Percentiles rank a stretch among this genome's conserved stretches.
These are phyloP conservation scores for Torulaspora globosa DNA, from an alignment of 1,139 yeast genomes.

Conservation along the genomic window DNA sequence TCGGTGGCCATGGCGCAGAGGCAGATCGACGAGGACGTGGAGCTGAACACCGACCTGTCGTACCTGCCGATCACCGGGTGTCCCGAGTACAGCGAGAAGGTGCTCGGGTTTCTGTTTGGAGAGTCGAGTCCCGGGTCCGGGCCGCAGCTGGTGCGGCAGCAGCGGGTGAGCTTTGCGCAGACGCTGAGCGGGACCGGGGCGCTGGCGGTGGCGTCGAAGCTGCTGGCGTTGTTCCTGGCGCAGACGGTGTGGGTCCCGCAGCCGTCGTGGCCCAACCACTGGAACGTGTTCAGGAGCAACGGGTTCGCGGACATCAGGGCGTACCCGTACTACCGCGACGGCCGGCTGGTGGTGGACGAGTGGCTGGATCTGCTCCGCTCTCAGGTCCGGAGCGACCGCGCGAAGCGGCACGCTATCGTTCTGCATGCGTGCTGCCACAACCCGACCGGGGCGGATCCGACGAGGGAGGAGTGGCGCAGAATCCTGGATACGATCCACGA, in stretches of 20 bases:
- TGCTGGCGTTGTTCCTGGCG: slow-evolving; percentile 46
- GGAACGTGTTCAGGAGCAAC: slow-evolving; percentile 47
- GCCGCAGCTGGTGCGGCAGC: slow-evolving; percentile 26
- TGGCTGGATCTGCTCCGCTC: slow-evolving; percentile 41
- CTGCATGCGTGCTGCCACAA: slow-evolving; percentile 96
- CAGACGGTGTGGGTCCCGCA: slow-evolving; percentile 67
- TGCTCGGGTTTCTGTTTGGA: slow-evolving; percentile 72
- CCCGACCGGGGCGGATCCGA: slow-evolving; percentile 93
- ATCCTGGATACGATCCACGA: slow-evolving; percentile 58
- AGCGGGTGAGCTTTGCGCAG: slow-evolving; percentile 68
- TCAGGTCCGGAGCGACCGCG: slow-evolving; percentile 43
- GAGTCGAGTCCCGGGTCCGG: slow-evolving; percentile 40
- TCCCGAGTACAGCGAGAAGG: slow-evolving; percentile 58
- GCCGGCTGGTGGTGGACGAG: slow-evolving; percentile 52
- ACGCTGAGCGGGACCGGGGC: slow-evolving; percentile 96
- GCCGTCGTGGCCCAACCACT: slow-evolving; percentile 97
- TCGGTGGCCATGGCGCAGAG: slow-evolving; percentile 68
- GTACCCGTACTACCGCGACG: slow-evolving; percentile 52
- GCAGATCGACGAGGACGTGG: slow-evolving; percentile 24
- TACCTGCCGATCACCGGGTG: slow-evolving; percentile 73
- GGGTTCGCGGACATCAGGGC: slow-evolving; percentile 36
- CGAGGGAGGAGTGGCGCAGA: slow-evolving; percentile 70
- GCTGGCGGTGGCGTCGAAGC: slow-evolving; percentile 75
- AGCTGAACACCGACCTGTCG: slow-evolving; percentile 50
- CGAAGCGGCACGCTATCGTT: slow-evolving; percentile 48